Percentiles rank a stretch among this genome's conserved stretches.
Evolutionary conservation across 495 filamentous ascomycete genomes (phyloP).

Genomic region (Penicillium odoratum): DNA sequence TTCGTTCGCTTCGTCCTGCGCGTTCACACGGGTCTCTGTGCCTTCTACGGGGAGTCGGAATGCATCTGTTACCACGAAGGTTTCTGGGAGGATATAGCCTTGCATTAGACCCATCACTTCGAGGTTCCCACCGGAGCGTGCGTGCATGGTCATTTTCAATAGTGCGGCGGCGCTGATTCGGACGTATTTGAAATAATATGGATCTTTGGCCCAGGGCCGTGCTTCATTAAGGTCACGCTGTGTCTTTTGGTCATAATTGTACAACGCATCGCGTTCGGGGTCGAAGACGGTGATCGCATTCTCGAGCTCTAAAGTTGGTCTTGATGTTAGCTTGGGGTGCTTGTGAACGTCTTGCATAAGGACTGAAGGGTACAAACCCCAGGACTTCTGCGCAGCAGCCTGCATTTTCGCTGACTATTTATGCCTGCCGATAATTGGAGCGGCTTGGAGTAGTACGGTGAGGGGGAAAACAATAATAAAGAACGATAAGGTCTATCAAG

Average conservation of each 20-base stretch:
- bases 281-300: conserved; percentile 84
- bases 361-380: conserved; percentile 45
- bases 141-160: conserved; percentile 99
- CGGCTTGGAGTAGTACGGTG: neutral
- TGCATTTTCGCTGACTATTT: conserved; percentile 38
- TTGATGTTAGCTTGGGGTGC: conserved; percentile 13
- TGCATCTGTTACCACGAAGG: conserved; percentile 91
- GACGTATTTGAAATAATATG: conserved; percentile 87
- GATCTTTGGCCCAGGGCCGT: conserved; percentile 81
- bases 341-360: conserved; percentile 1
- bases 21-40: conserved; percentile 96
- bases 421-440: conserved; percentile 6
- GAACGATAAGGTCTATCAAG: conserved; percentile 11
- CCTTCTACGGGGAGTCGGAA: conserved; percentile 95
- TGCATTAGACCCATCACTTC: conserved; percentile 99
- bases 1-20: conserved; percentile 91
- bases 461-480: conserved; percentile 3
- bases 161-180: conserved; percentile 92
- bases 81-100: conserved; percentile 77
- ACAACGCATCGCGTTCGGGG: conserved; percentile 84
- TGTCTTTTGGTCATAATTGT: conserved; percentile 68
- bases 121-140: conserved; percentile 83
- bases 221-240: conserved; percentile 57
- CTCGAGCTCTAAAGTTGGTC: conserved; percentile 70
- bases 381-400: conserved; percentile 57